These are phyloP conservation scores for Umbelopsis sp. DNA, from an alignment of 192 early-diverging fungal genomes.

Conservation along the genomic window DNA sequence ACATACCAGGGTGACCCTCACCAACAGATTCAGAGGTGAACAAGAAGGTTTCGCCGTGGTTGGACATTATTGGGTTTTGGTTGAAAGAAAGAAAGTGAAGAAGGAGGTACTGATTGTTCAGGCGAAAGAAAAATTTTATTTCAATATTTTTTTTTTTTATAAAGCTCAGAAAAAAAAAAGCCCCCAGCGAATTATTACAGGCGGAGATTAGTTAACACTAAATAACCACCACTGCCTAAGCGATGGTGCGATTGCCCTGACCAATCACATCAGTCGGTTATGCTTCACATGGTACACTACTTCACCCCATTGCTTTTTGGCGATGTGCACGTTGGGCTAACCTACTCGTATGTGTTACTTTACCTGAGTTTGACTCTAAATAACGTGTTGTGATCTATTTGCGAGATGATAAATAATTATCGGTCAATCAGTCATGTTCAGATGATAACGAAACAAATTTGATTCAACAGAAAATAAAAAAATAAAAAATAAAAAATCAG, in stretches of 20 bases:
- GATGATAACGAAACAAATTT: background rate
- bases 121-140: background rate
- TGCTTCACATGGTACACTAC: background rate
- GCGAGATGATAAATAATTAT: background rate
- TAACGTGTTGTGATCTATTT: background rate
- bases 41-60: slow-evolving; percentile 83
- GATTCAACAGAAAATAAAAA: background rate
- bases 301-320: background rate
- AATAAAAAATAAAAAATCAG: background rate
- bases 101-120: background rate
- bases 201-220: background rate
- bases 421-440: background rate
- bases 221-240: slow-evolving; percentile 10
- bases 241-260: background rate
- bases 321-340: background rate
- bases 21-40: slow-evolving; percentile 99
- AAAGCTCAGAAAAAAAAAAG: background rate
- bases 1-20: slow-evolving; percentile 95
- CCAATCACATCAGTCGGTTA: background rate
- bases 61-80: slow-evolving; percentile 14
- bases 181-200: slow-evolving; percentile 10
- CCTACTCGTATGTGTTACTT: background rate
- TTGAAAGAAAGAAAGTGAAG: background rate
- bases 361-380: background rate
- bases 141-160: background rate